These are phyloP conservation scores for Schoenoplectus triqueter DNA, from an alignment of 202 grass and related monocot genomes.

Conservation along the genomic window DNA sequence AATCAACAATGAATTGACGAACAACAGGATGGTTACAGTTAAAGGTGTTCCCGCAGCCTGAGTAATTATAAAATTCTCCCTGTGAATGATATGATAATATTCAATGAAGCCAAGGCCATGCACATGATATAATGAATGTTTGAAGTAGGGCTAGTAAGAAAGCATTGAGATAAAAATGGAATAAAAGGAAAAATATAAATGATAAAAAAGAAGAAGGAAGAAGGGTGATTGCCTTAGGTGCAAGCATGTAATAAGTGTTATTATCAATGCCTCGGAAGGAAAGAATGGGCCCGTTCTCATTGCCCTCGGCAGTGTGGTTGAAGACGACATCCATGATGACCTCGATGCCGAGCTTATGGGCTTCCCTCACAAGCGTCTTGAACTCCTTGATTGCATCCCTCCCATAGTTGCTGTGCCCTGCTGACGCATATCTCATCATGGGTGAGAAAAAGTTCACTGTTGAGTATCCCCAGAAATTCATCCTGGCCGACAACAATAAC, in stretches of 20 bases:
- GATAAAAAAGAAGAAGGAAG: constrained; percentile 29
- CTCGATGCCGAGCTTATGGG: constrained; percentile 94
- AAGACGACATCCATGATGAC: constrained; percentile 97
- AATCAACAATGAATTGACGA: constrained; percentile 92
- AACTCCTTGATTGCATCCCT: constrained; percentile 89
- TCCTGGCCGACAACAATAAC: constrained; percentile 47
- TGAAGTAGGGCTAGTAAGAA: neutral
- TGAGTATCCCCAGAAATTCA: constrained; percentile 99
- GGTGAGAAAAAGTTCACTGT: constrained; percentile 93
- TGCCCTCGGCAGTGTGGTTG: constrained; percentile 99
- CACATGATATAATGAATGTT: neutral
- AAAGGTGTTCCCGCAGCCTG: constrained; percentile 96
- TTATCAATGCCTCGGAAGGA: constrained; percentile 98
- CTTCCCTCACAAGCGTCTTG: constrained; percentile 83
- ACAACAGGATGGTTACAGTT: constrained; percentile 98
- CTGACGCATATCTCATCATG: constrained; percentile 83
- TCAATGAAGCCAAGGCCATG: constrained; percentile 1
- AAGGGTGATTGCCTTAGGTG: constrained; percentile 64
- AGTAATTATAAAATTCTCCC: constrained; percentile 98
- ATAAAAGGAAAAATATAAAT: neutral
- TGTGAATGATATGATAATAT: constrained; percentile 49
- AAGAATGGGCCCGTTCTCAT: constrained; percentile 90
- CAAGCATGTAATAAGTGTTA: constrained; percentile 97
- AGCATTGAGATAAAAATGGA: neutral
- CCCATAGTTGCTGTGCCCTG: constrained; percentile 61